Evolutionary conservation across 345 rosid species (phyloP).

Genomic region (Aquilaria sinensis): DNA sequence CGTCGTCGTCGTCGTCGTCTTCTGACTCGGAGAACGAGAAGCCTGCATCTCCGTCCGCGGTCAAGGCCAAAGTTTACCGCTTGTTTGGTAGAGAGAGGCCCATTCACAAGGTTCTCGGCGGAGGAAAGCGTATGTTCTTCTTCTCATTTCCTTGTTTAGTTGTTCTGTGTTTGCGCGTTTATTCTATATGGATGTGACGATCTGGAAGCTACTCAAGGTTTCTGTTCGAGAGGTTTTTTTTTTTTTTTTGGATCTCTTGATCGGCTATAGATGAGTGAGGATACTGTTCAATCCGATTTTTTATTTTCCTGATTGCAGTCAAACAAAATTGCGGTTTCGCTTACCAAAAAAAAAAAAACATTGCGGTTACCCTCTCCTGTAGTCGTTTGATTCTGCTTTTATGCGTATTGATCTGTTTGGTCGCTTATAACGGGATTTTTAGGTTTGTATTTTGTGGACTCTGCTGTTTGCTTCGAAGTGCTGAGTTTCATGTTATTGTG

Average conservation of each 20-base stretch:
- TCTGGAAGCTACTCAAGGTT: too few species aligned
- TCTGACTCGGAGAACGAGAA: conserved; percentile 56
- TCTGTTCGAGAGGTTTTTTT: too few species aligned
- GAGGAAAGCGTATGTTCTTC: conserved; percentile 68
- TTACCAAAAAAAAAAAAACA: too few species aligned
- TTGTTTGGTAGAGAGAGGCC: conserved; percentile 78
- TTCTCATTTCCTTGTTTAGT: not conserved
- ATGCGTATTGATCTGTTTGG: too few species aligned
- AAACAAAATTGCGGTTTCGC: too few species aligned
- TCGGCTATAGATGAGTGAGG: not conserved
- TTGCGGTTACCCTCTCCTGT: too few species aligned
- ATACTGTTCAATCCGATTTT: not conserved
- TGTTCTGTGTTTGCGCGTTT: not conserved
- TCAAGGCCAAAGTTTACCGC: conserved; percentile 56
- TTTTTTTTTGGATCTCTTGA: not conserved
- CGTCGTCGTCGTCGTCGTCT: conserved; percentile 53
- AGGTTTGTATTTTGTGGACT: too few species aligned
- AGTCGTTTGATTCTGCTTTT: too few species aligned
- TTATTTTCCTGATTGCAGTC: too few species aligned
- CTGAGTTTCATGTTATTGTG: too few species aligned
- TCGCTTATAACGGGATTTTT: too few species aligned
- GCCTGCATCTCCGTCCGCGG: conserved; percentile 38
- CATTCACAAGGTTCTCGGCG: conserved; percentile 74
- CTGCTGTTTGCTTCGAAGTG: too few species aligned
- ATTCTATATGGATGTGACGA: not conserved